Evolutionary conservation across 495 filamentous ascomycete genomes (phyloP).

Genomic region (Xeromyces bisporus): DNA sequence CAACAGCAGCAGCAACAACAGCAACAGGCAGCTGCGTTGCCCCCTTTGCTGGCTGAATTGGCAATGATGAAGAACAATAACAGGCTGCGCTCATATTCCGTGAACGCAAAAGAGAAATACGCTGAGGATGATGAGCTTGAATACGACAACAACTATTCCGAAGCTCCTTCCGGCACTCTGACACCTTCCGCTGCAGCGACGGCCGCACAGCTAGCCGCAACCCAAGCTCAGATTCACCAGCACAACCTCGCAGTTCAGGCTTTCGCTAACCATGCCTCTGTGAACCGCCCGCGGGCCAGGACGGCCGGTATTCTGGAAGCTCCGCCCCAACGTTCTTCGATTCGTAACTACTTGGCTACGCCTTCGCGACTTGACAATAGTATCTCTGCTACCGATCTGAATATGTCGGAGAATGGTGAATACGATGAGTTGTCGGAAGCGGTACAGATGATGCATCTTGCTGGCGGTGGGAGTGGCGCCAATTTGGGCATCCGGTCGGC

Average conservation of each 20-base stretch:
- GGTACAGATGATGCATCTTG: constrained; percentile 61
- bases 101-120: constrained; percentile 97
- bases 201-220: constrained; percentile 57
- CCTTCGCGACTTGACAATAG: constrained; percentile 72
- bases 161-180: constrained; percentile 48
- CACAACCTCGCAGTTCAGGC: constrained; percentile 91
- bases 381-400: constrained; percentile 64
- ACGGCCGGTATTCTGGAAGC: constrained; percentile 84
- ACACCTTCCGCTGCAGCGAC: constrained; percentile 52
- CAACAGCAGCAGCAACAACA: constrained; percentile 40
- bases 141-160: constrained; percentile 38
- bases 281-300: constrained; percentile 69
- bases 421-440: constrained; percentile 58
- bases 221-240: constrained; percentile 78
- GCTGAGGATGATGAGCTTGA: constrained; percentile 85
- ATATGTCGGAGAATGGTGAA: constrained; percentile 52
- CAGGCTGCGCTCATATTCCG: constrained; percentile 89
- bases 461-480: constrained; percentile 39
- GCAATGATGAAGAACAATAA: constrained; percentile 64
- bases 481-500: constrained; percentile 32
- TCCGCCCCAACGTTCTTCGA: constrained; percentile 52
- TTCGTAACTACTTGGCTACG: constrained; percentile 57
- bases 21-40: constrained; percentile 33
- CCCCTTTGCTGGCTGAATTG: constrained; percentile 64
- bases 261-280: constrained; percentile 66